Evolutionary conservation across 78 protist genomes (phyloP).

Genomic region (Blattamonas nauphoetae): DNA sequence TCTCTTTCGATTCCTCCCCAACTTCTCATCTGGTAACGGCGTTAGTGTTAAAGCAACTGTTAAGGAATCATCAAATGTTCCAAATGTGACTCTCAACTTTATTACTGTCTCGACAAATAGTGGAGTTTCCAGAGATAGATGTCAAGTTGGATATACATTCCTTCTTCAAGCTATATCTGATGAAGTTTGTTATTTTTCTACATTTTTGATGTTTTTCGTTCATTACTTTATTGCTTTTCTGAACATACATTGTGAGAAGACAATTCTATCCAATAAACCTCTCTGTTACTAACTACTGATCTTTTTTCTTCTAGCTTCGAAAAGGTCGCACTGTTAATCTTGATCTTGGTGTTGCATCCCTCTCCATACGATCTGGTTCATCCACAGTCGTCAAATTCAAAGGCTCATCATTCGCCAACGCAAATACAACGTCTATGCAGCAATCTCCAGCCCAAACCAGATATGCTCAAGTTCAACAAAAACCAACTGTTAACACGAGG

Average conservation of each 20-base stretch:
- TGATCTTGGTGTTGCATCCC: neutral
- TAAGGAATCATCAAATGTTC: neutral
- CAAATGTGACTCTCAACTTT: neutral
- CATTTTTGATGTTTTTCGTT: too few relatives aligned
- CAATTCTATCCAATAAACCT: too few relatives aligned
- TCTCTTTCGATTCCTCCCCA: neutral
- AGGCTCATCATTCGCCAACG: too few relatives aligned
- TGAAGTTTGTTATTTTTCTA: neutral
- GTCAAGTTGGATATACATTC: neutral
- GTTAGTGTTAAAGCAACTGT: neutral
- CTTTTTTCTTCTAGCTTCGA: neutral
- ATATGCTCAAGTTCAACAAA: too few relatives aligned
- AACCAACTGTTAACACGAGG: too few relatives aligned
- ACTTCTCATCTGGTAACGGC: neutral
- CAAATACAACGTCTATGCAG: too few relatives aligned
- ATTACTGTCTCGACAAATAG: neutral
- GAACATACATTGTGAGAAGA: too few relatives aligned
- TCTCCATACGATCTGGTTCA: too few relatives aligned
- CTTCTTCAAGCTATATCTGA: neutral
- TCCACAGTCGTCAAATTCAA: too few relatives aligned
- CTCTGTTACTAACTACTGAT: too few relatives aligned
- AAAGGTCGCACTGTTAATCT: neutral
- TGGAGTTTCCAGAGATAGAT: neutral
- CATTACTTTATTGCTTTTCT: too few relatives aligned
- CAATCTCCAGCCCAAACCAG: too few relatives aligned